Conservation (phyloP, 371 early-diverging fungal genomes). For the Dentiscutata heterogama region DNA sequence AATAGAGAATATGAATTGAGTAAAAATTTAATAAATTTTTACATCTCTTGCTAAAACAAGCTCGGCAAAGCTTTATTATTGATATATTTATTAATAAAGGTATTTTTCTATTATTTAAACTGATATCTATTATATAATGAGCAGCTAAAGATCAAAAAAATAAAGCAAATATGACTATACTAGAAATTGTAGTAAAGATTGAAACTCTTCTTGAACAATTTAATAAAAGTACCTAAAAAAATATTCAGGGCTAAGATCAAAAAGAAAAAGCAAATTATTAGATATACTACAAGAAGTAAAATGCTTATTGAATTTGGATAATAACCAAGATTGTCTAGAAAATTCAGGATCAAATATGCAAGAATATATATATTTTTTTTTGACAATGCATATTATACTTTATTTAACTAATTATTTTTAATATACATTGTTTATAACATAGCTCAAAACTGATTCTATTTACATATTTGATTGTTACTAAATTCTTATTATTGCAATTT, state of each 20-base stretch:
- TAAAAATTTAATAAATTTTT: background rate
- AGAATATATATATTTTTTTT: background rate
- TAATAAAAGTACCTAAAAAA: background rate
- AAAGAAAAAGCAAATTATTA: background rate
- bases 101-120: background rate
- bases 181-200: background rate
- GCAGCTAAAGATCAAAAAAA: background rate
- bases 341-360: background rate
- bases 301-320: background rate
- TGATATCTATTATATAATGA: background rate
- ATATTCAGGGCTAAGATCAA: background rate
- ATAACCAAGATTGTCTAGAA: slow-evolving; percentile 9
- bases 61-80: background rate
- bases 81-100: background rate
- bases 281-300: background rate
- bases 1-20: background rate
- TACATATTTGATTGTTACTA: too few relatives aligned
- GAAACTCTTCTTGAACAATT: background rate
- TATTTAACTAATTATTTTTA: too few relatives aligned
- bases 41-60: background rate
- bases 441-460: too few relatives aligned
- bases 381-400: too few relatives aligned
- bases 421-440: too few relatives aligned
- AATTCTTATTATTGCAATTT: too few relatives aligned
- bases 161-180: background rate